Evolutionary conservation across 139 green algal genomes (phyloP), one percentile per base, ranked within the genome.

Genomic region (Yamagishiella unicocca): DNA sequence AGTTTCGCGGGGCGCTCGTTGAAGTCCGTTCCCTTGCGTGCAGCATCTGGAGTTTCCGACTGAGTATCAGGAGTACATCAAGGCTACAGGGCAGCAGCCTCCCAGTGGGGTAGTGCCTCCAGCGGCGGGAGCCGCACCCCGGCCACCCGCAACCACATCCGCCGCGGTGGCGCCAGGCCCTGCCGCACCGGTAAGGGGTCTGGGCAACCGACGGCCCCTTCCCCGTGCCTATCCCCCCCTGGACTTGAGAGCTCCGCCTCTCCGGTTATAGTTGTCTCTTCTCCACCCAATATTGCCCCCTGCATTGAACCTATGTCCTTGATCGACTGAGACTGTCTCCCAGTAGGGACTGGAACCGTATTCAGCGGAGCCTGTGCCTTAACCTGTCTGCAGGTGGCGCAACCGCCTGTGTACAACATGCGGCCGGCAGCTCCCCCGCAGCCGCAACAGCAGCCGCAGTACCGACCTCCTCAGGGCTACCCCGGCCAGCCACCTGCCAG

Each of bases 41-140:
- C 87, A 93, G 88, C 90, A 93, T 73, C 75, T 91, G 12, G 88
- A 93, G n/a, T 89, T 91, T 58, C 90, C 90, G 12, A 85, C 87
- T 35, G 68, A 89, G 33, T 91, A 90, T 42, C 72, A 89, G 72
- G 75, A 88, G 29, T 76, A 83, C 38, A 74, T 75, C 42, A 38
- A 61, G 37, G 54, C 64, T 3, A 83, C 70, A 6, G 22, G 35
- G 29, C 53, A 75, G 38, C 38, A 77, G 64, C 27, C 45, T 40
- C 46, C 83, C 3, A 14, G 38, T 14, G 40, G 12, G 40, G 67
- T 8, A 12, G 25, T 35, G 70, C 4, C 38, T 27, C 6, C 46
- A 17, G 17, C 74, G 8, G n/a, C 74, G 46, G 7, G 9, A 2
- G 25, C 33, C n/a, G 45, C n/a, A 25, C 35, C 5, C 2, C 45